Conservation (phyloP, 2,329 filamentous ascomycete species). For the Boeremia exigua region DNA sequence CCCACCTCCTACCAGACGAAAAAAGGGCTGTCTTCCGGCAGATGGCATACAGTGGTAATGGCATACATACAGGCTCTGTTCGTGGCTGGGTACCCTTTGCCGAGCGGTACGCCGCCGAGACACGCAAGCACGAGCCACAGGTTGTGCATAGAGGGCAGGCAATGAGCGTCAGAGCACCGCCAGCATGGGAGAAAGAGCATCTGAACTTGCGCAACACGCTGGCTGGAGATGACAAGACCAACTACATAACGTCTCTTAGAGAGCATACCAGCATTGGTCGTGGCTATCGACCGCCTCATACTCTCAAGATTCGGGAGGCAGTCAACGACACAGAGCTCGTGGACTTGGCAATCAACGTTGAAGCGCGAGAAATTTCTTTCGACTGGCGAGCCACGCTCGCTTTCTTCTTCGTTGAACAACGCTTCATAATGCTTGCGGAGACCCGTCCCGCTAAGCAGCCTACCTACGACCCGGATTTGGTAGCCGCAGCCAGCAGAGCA, state of each 20-base stretch:
- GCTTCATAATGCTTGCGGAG: slow-evolving; percentile 14
- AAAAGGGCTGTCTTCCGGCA: slow-evolving; percentile 18
- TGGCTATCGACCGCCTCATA: slow-evolving; percentile 28
- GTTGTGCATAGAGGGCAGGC: slow-evolving; percentile 12
- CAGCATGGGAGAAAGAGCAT: slow-evolving; percentile 23
- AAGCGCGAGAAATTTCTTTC: slow-evolving; percentile 23
- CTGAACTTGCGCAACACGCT: slow-evolving; percentile 12
- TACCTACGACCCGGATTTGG: slow-evolving; percentile 19
- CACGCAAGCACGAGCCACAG: slow-evolving; percentile 9
- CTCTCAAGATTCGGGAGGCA: slow-evolving; percentile 18
- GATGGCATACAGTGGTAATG: slow-evolving; percentile 7
- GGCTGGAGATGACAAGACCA: slow-evolving; percentile 4
- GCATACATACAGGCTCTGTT: slow-evolving; percentile 13
- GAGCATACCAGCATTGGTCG: slow-evolving; percentile 24
- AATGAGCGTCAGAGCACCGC: slow-evolving; percentile 1
- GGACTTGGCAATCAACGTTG: slow-evolving; percentile 21
- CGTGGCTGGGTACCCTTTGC: slow-evolving; percentile 30
- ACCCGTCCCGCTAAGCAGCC: background rate
- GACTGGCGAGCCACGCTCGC: slow-evolving; percentile 24
- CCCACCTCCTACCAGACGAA: slow-evolving; percentile 17
- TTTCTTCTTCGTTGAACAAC: slow-evolving; percentile 23
- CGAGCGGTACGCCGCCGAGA: slow-evolving; percentile 23
- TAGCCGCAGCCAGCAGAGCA: slow-evolving; percentile 3
- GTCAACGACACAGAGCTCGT: slow-evolving; percentile 27
- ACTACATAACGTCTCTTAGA: slow-evolving; percentile 13